Percentiles rank a stretch among this genome's conserved stretches.
Conservation (phyloP, 2,329 filamentous ascomycete species). For the Neurospora crassa region DNA sequence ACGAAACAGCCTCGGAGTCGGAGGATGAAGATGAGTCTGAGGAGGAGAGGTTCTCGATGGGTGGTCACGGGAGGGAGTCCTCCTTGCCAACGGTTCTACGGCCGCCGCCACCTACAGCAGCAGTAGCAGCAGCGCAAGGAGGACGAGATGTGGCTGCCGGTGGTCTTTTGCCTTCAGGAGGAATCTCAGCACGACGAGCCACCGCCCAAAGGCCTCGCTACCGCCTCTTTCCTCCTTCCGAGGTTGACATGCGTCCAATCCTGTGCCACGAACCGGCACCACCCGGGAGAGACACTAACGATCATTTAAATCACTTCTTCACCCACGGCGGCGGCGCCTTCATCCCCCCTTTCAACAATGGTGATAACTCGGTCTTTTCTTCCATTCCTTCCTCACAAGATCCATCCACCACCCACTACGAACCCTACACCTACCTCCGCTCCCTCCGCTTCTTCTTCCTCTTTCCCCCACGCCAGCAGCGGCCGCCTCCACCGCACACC, state of each 20-base stretch:
- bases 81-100: not conserved
- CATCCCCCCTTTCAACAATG: not conserved
- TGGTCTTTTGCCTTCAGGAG: not conserved
- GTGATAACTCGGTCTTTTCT: not conserved
- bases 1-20: conserved; percentile 2
- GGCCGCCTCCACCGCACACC: not conserved
- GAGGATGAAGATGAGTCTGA: not conserved
- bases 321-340: not conserved
- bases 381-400: not conserved
- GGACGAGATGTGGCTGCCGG: not conserved
- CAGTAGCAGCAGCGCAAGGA: not conserved
- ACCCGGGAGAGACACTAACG: conserved; percentile 1
- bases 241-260: not conserved
- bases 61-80: not conserved
- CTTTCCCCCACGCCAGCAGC: conserved; percentile 3
- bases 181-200: not conserved
- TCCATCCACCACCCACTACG: not conserved
- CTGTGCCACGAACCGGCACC: not conserved
- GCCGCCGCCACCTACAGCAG: not conserved
- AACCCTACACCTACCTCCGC: conserved; percentile 19
- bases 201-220: not conserved
- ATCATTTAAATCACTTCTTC: not conserved
- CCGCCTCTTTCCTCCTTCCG: not conserved
- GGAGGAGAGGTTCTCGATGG: not conserved
- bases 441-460: conserved; percentile 15